These are phyloP conservation scores for Cucumis melo DNA, from an alignment of 306 rosid species.

Conservation along the genomic window DNA sequence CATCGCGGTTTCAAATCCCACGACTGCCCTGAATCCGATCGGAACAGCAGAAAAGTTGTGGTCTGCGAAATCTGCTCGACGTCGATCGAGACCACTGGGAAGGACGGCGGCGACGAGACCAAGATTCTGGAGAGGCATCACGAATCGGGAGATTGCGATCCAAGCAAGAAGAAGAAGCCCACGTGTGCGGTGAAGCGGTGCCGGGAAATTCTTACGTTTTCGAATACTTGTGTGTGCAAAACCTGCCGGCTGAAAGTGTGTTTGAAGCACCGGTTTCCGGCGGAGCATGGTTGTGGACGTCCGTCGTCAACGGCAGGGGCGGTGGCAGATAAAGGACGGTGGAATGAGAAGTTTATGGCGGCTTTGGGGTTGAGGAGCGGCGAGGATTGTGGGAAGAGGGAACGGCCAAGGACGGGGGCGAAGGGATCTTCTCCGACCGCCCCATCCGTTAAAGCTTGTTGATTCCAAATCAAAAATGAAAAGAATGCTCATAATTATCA, in stretches of 20 bases:
- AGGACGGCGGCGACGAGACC: constrained; percentile 25
- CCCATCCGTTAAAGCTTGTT: constrained; percentile 42
- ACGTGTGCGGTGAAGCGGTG: constrained; percentile 60
- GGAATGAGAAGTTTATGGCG: constrained; percentile 47
- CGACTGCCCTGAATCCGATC: constrained; percentile 53
- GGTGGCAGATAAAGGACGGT: constrained; percentile 7
- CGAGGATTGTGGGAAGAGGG: constrained; percentile 39
- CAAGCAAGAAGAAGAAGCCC: constrained; percentile 62
- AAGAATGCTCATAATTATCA: background rate
- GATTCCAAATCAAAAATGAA: background rate
- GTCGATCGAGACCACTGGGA: constrained; percentile 57
- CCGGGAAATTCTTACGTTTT: constrained; percentile 60
- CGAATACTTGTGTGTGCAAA: constrained; percentile 56
- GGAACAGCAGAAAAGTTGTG: constrained; percentile 63
- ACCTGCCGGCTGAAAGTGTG: constrained; percentile 62
- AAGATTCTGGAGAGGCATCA: constrained; percentile 36
- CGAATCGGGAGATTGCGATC: constrained; percentile 58
- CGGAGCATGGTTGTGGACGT: constrained; percentile 49
- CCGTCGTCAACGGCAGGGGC: background rate
- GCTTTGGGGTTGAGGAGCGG: constrained; percentile 38
- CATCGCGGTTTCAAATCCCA: constrained; percentile 72
- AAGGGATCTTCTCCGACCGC: constrained; percentile 24
- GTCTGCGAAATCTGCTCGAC: constrained; percentile 61
- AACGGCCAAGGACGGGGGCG: constrained; percentile 17
- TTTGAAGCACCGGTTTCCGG: constrained; percentile 74